These are phyloP conservation scores for Beauveria sp. DNA, from an alignment of 2,329 filamentous ascomycete species.

Conservation along the genomic window DNA sequence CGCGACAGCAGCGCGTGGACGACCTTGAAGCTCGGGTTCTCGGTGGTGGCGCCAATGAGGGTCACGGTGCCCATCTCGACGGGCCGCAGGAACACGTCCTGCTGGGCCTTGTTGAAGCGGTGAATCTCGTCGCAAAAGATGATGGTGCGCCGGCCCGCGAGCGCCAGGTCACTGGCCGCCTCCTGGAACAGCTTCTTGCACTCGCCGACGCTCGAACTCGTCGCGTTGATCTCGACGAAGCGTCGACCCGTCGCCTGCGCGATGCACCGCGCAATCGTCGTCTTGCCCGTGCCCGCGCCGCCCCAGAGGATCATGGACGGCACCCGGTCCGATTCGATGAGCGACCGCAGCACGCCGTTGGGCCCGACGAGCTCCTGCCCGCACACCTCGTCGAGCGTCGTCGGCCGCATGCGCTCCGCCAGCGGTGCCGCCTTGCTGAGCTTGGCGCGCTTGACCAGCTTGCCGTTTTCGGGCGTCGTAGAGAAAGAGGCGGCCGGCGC, in stretches of 20 bases:
- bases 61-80: slow-evolving; percentile 89
- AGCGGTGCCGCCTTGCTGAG: slow-evolving; percentile 69
- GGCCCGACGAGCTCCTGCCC: slow-evolving; percentile 88
- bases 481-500: not conserved
- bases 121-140: slow-evolving; percentile 98
- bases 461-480: slow-evolving; percentile 23
- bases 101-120: slow-evolving; percentile 82
- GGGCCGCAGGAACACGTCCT: slow-evolving; percentile 88
- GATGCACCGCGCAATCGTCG: slow-evolving; percentile 86
- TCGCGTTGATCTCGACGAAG: slow-evolving; percentile 95
- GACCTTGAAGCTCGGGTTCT: slow-evolving; percentile 93
- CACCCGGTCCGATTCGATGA: slow-evolving; percentile 79
- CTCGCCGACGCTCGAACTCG: slow-evolving; percentile 77
- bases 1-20: slow-evolving; percentile 80
- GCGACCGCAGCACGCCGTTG: slow-evolving; percentile 71
- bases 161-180: slow-evolving; percentile 66
- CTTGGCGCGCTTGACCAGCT: slow-evolving; percentile 58
- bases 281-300: slow-evolving; percentile 73
- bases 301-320: slow-evolving; percentile 97
- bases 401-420: slow-evolving; percentile 88
- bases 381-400: slow-evolving; percentile 73
- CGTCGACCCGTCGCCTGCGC: slow-evolving; percentile 73
- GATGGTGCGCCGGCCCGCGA: slow-evolving; percentile 87
- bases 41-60: slow-evolving; percentile 89
- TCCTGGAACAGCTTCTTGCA: slow-evolving; percentile 89